Percentiles rank a stretch among this genome's conserved stretches.
Conservation (phyloP, 257 asterid species). For the Nyctanthes arbortristis region DNA sequence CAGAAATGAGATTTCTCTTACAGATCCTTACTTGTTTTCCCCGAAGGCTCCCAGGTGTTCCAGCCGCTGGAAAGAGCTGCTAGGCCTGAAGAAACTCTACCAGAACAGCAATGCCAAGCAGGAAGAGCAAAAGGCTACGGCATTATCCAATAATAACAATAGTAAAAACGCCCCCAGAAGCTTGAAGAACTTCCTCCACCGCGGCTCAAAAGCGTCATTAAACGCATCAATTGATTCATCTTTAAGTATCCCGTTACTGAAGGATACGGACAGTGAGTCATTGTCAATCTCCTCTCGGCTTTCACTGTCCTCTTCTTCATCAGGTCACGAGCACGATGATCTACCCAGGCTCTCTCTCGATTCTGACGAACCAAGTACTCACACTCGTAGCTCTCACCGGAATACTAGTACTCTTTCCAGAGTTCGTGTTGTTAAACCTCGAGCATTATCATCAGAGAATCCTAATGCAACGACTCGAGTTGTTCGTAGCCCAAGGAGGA, state of each 20-base stretch:
- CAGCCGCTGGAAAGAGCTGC: constrained; percentile 86
- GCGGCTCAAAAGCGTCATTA: constrained; percentile 53
- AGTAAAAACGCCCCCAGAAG: constrained; percentile 39
- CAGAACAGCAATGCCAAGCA: constrained; percentile 53
- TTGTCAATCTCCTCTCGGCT: constrained; percentile 60
- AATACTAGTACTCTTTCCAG: constrained; percentile 40
- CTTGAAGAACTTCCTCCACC: constrained; percentile 57
- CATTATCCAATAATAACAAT: constrained; percentile 26
- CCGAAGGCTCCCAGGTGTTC: constrained; percentile 94
- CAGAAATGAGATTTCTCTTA: constrained; percentile 52
- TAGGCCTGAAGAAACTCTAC: constrained; percentile 72
- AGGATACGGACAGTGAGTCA: constrained; percentile 56
- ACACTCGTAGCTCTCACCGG: constrained; percentile 31
- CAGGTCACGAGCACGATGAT: constrained; percentile 78
- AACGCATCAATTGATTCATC: constrained; percentile 46
- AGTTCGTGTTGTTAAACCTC: constrained; percentile 48
- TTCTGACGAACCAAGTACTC: constrained; percentile 44
- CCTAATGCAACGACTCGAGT: constrained; percentile 35
- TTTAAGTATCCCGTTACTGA: constrained; percentile 55
- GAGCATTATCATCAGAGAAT: constrained; percentile 53
- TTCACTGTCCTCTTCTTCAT: constrained; percentile 72
- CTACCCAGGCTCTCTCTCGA: constrained; percentile 69
- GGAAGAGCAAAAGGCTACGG: constrained; percentile 47
- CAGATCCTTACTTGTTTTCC: constrained; percentile 75
- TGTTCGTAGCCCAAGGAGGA: constrained; percentile 52